Percentiles rank a stretch among this genome's conserved stretches.
These are phyloP conservation scores for Graphiopsis chlorocephala DNA, from an alignment of 2,329 filamentous ascomycete species.

Conservation along the genomic window DNA sequence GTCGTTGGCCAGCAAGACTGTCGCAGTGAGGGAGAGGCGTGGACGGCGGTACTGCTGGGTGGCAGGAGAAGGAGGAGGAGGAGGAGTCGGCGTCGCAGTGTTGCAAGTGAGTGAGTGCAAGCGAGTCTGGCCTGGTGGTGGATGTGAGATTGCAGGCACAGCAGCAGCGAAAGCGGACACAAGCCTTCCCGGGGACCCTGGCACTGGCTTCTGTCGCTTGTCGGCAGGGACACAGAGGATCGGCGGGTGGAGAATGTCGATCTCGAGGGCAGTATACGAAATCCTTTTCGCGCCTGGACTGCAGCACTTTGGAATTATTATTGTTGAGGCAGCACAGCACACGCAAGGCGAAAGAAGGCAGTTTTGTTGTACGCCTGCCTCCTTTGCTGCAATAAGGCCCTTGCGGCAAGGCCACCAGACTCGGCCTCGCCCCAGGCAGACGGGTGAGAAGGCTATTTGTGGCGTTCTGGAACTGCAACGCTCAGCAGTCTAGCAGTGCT, in stretches of 20 bases:
- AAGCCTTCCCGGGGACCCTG: neutral
- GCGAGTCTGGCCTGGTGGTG: neutral
- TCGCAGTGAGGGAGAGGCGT: neutral
- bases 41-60: neutral
- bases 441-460: neutral
- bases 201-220: neutral
- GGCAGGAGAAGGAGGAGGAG: neutral
- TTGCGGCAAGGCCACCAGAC: neutral
- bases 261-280: neutral
- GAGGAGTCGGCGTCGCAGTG: neutral
- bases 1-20: slow-evolving; percentile 14
- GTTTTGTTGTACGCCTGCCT: neutral
- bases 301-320: neutral
- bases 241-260: slow-evolving; percentile 1
- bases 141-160: slow-evolving; percentile 5
- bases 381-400: neutral
- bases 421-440: neutral
- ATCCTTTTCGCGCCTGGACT: neutral
- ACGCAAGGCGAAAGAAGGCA: neutral
- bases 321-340: neutral
- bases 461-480: slow-evolving; percentile 1
- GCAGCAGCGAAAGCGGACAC: neutral
- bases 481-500: neutral
- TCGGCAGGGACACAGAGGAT: slow-evolving; percentile 2
- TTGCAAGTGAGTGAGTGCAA: neutral